Evolutionary conservation across 2,329 filamentous ascomycete genomes (phyloP).

Genomic region (Chrysosporium keratinophilum): DNA sequence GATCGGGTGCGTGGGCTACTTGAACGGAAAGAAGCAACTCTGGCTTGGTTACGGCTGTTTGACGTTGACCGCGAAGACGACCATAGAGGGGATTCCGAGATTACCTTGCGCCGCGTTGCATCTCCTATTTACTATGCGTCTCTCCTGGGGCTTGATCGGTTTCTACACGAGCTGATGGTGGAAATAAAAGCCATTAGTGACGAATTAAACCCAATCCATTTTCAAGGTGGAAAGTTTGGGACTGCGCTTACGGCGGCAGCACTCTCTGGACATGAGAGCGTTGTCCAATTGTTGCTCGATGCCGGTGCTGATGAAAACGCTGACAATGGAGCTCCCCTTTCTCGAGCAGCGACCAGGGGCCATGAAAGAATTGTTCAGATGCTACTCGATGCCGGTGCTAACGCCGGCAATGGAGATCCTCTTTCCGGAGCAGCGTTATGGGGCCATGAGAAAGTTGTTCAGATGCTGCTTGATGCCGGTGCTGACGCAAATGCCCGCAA

Average conservation of each 20-base stretch:
- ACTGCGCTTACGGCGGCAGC: background rate
- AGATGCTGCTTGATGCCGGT: background rate
- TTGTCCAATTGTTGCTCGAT: background rate
- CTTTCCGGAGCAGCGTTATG: background rate
- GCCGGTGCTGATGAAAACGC: too few species aligned
- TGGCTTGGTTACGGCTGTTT: too few species aligned
- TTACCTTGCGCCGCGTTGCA: background rate
- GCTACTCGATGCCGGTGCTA: conserved; percentile 5
- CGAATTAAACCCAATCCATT: too few species aligned
- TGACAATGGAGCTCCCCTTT: background rate
- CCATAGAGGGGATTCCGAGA: too few species aligned
- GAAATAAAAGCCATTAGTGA: too few species aligned
- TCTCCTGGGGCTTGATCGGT: background rate
- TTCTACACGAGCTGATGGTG: background rate
- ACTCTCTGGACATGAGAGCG: background rate
- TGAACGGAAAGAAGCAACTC: too few species aligned
- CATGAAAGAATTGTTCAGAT: background rate
- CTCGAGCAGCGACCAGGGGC: background rate
- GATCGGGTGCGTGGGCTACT: too few species aligned
- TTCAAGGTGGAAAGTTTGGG: too few species aligned
- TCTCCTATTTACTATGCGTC: background rate
- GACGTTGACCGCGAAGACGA: too few species aligned
- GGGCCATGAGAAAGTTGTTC: background rate
- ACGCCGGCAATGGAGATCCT: background rate
- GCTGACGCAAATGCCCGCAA: background rate